phyloP scores from a whole-genome alignment of 2,329 filamentous ascomycete species.

The Sclerotinia trifoliorum region DNA sequence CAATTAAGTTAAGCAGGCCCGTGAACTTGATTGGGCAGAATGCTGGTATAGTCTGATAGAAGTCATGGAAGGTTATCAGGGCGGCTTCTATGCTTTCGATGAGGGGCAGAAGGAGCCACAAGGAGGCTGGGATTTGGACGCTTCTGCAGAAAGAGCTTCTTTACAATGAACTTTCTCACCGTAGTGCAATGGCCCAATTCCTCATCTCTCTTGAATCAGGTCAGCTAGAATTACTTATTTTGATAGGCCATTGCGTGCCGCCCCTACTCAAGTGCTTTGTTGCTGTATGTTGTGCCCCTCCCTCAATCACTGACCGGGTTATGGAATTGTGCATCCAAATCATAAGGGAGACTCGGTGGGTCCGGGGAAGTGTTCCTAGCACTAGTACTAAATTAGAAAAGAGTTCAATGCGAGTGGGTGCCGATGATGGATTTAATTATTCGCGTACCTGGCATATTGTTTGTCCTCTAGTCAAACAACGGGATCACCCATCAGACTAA shows the following conservation, averaged over 20 bases:
- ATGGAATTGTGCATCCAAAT: slow-evolving; percentile 19
- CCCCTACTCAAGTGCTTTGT: background rate
- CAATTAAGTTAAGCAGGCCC: slow-evolving; percentile 9
- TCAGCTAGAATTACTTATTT: background rate
- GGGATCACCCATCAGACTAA: slow-evolving; percentile 5
- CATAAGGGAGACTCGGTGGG: slow-evolving; percentile 10
- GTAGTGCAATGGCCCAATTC: background rate
- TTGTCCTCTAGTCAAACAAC: slow-evolving; percentile 14
- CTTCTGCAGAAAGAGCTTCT: slow-evolving; percentile 15
- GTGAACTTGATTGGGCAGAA: slow-evolving; percentile 12
- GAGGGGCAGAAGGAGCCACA: slow-evolving; percentile 14
- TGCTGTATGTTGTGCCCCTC: slow-evolving; percentile 8
- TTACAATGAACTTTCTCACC: slow-evolving; percentile 11
- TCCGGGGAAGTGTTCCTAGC: slow-evolving; percentile 23
- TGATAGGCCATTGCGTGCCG: slow-evolving; percentile 9
- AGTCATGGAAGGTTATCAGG: slow-evolving; percentile 20
- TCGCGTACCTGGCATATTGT: slow-evolving; percentile 22
- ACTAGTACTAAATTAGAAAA: slow-evolving; percentile 11
- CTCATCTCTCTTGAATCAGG: background rate
- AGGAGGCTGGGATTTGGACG: slow-evolving; percentile 5
- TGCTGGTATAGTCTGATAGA: slow-evolving; percentile 6
- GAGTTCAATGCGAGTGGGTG: slow-evolving; percentile 6
- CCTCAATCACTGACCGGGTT: slow-evolving; percentile 15
- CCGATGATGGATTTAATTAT: slow-evolving; percentile 6
- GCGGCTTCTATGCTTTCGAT: slow-evolving; percentile 13